Conservation (phyloP, 2,329 filamentous ascomycete species). For the Incumbomyces delicatus region DNA sequence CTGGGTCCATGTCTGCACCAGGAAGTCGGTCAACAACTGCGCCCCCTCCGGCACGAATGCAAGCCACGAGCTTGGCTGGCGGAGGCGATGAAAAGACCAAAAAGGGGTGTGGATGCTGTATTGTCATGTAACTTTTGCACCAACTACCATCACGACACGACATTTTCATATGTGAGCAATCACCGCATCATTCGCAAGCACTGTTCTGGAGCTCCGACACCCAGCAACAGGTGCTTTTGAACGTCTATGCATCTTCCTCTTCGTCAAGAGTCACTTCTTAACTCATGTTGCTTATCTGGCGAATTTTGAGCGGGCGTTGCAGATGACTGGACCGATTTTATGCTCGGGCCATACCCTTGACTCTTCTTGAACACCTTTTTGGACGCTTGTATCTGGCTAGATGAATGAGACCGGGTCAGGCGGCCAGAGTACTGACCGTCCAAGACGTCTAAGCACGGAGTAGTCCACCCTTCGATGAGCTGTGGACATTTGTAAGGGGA, state of each 20-base stretch:
- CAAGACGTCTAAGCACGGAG: too few relatives aligned
- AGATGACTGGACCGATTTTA: too few relatives aligned
- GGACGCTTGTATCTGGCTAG: too few relatives aligned
- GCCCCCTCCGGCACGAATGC: slow-evolving; percentile 30
- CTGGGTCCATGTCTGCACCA: slow-evolving; percentile 26
- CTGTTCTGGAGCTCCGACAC: background rate
- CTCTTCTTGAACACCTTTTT: too few relatives aligned
- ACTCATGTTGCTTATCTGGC: background rate
- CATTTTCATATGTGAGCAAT: slow-evolving; percentile 13
- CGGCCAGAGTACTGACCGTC: too few relatives aligned
- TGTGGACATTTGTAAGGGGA: too few relatives aligned
- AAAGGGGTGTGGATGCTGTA: slow-evolving; percentile 59
- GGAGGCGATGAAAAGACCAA: slow-evolving; percentile 46
- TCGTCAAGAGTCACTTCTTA: background rate
- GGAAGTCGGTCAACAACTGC: slow-evolving; percentile 27
- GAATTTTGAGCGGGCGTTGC: too few relatives aligned
- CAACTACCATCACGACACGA: background rate
- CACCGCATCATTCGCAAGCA: background rate
- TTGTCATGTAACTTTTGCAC: slow-evolving; percentile 56
- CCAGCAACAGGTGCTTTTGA: background rate
- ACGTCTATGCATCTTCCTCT: background rate
- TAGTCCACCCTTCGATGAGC: too few relatives aligned
- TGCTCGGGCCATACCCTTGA: too few relatives aligned
- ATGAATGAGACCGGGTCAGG: too few relatives aligned
- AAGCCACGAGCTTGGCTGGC: slow-evolving; percentile 34